Conservation (phyloP, 2,329 filamentous ascomycete genomes). For the Didymellaceae sp. region DNA sequence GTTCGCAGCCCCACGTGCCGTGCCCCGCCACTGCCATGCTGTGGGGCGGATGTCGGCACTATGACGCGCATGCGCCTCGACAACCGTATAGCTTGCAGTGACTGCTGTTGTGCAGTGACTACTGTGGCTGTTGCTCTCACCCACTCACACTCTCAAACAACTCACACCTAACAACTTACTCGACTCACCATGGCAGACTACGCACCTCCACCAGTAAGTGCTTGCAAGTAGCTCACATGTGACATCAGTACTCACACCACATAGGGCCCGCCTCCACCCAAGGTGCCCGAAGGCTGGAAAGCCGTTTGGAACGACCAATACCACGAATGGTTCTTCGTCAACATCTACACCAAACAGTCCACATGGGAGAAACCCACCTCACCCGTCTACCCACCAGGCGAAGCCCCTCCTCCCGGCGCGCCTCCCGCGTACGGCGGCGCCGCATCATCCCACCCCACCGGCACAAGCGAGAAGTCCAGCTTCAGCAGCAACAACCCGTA, state of each 20-base stretch:
- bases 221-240: too few species aligned
- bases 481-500: constrained; percentile 74
- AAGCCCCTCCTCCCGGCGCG: constrained; percentile 71
- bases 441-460: constrained; percentile 42
- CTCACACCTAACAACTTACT: not conserved
- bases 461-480: constrained; percentile 53
- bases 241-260: constrained; percentile 21
- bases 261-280: constrained; percentile 62
- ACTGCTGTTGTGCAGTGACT: not conserved
- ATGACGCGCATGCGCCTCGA: constrained; percentile 26
- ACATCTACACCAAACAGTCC: constrained; percentile 84
- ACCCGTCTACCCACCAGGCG: constrained; percentile 63
- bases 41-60: constrained; percentile 25
- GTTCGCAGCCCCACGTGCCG: constrained; percentile 14
- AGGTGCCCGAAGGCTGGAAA: constrained; percentile 80
- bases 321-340: constrained; percentile 93
- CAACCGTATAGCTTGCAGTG: constrained; percentile 1
- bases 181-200: constrained; percentile 40
- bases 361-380: constrained; percentile 86
- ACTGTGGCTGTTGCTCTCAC: too few species aligned
- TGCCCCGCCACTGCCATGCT: constrained; percentile 7
- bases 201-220: constrained; percentile 44
- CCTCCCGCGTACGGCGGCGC: constrained; percentile 47
- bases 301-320: constrained; percentile 86
- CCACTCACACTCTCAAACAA: not conserved